Percentiles rank a stretch among this genome's conserved stretches.
Evolutionary conservation across 2,329 filamentous ascomycete genomes (phyloP).

Genomic region (Phialophora expanda): DNA sequence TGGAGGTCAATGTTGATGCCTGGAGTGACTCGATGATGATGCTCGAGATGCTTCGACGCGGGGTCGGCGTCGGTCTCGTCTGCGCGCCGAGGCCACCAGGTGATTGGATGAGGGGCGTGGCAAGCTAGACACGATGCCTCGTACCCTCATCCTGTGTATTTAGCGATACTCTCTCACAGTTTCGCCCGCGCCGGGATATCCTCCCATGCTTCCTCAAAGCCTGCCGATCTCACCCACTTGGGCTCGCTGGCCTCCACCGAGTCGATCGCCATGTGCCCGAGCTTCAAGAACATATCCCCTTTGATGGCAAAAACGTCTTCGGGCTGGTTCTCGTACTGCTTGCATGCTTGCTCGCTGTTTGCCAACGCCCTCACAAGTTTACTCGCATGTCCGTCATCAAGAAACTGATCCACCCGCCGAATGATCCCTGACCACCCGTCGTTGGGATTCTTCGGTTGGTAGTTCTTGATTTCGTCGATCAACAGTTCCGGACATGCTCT

Average conservation of each 20-base stretch:
- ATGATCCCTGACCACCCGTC: conserved; percentile 54
- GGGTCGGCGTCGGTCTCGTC: conserved; percentile 13
- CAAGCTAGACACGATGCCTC: background rate
- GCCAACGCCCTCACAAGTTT: conserved; percentile 76
- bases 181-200: conserved; percentile 37
- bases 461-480: conserved; percentile 63
- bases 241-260: conserved; percentile 40
- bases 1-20: conserved; percentile 19
- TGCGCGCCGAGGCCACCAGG: background rate
- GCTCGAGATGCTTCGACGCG: conserved; percentile 14
- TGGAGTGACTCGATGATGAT: conserved; percentile 12
- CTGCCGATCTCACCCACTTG: conserved; percentile 49
- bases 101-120: background rate
- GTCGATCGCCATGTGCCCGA: conserved; percentile 51
- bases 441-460: conserved; percentile 57
- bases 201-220: conserved; percentile 52
- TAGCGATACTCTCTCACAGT: conserved; percentile 16
- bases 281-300: conserved; percentile 51
- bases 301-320: conserved; percentile 46
- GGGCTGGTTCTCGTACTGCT: conserved; percentile 44
- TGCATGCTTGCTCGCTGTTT: conserved; percentile 63
- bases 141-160: background rate
- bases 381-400: conserved; percentile 79
- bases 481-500: conserved; percentile 67
- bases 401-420: conserved; percentile 51